phyloP scores from a whole-genome alignment of 768 basidiomycete species.

The Russula emetica region DNA sequence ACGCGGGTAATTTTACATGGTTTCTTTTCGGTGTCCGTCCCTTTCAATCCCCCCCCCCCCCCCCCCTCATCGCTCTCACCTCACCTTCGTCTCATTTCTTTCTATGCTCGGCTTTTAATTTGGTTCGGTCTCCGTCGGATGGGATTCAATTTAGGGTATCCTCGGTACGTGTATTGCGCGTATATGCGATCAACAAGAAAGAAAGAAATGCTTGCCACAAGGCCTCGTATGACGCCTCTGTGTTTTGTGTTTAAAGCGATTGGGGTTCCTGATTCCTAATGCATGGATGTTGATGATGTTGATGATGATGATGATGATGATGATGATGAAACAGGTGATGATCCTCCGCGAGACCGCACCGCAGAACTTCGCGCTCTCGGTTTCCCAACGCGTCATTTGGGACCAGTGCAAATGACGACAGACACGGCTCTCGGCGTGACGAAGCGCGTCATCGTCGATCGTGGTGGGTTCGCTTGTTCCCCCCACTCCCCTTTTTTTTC shows the following conservation, averaged over 20 bases:
- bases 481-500: not conserved
- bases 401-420: conserved; percentile 94
- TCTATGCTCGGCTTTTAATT: not conserved
- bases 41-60: not conserved
- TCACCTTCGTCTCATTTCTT: too few relatives aligned
- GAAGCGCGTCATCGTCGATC: conserved; percentile 73
- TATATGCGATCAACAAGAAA: not conserved
- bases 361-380: conserved; percentile 80
- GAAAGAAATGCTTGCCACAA: too few relatives aligned
- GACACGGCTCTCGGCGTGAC: conserved; percentile 94
- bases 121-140: too few relatives aligned
- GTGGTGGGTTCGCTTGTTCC: conserved; percentile 42
- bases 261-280: not conserved
- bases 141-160: not conserved
- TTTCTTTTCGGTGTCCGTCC: conserved; percentile 85
- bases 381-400: conserved; percentile 83
- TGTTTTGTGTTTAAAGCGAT: not conserved
- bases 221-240: not conserved
- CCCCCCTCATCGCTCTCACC: too few relatives aligned
- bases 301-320: too few relatives aligned
- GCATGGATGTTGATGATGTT: too few relatives aligned
- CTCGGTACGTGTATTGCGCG: not conserved
- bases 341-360: conserved; percentile 93
- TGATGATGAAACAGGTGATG: conserved; percentile 61
- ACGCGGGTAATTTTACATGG: conserved; percentile 60